phyloP scores from a whole-genome alignment of 306 rosid genomes.

The Prunus salicina region DNA sequence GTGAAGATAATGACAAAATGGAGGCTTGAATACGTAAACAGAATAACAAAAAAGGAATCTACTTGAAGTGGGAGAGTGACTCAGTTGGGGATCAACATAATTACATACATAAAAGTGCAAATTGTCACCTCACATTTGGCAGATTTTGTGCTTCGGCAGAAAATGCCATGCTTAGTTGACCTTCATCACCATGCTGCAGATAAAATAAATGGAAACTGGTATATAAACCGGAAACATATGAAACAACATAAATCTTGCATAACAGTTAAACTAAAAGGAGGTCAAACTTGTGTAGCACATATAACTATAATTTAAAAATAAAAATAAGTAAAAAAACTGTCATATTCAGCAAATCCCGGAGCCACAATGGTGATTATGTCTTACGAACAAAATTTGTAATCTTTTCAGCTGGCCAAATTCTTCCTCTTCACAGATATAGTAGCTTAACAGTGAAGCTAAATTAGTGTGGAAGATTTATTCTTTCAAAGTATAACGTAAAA shows the following conservation, averaged over 20 bases:
- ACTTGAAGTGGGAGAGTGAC: not conserved
- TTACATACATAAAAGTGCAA: not conserved
- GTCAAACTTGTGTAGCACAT: not conserved
- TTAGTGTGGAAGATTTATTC: conserved; percentile 6
- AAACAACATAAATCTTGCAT: not conserved
- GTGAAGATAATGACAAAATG: not conserved
- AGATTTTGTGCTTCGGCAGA: conserved; percentile 76
- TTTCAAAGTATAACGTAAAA: conserved; percentile 12
- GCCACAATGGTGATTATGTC: not conserved
- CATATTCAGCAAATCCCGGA: not conserved
- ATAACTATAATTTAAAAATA: not conserved
- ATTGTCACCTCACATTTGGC: conserved; percentile 62
- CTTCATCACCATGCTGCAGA: conserved; percentile 83
- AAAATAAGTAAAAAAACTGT: not conserved
- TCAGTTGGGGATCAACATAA: conserved; percentile 8
- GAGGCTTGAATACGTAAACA: not conserved
- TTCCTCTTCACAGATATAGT: conserved; percentile 12
- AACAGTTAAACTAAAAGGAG: not conserved
- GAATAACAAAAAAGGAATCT: not conserved
- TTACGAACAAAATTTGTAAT: not conserved
- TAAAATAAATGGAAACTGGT: conserved; percentile 22
- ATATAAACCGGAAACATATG: not conserved
- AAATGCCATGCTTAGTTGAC: conserved; percentile 73
- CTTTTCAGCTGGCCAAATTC: conserved; percentile 4
- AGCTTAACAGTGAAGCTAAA: conserved; percentile 8